A percentile compares a stretch with the other conserved stretches of the same genome.
phyloP scores from a whole-genome alignment of 208 protist species.

The Giardia duodenalis region DNA sequence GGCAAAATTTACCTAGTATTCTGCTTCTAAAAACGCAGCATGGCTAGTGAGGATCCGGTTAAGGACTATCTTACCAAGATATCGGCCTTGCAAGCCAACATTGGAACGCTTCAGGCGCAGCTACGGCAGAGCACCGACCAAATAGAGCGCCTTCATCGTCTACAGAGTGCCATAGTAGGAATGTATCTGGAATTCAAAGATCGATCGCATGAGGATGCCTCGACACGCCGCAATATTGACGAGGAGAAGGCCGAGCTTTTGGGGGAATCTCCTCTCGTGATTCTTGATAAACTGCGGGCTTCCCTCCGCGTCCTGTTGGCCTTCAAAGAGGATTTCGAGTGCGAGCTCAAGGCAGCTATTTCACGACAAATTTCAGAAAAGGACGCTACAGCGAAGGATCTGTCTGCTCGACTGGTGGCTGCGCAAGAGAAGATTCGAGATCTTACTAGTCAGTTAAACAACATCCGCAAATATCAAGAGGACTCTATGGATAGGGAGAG shows the following conservation, averaged over 20 bases:
- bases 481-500: background rate
- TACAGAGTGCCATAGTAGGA: background rate
- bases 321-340: slow-evolving; percentile 20
- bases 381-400: background rate
- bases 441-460: background rate
- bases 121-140: background rate
- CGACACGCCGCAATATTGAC: background rate
- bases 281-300: slow-evolving; percentile 13
- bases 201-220: background rate
- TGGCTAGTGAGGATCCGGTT: no score
- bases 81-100: background rate
- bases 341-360: background rate
- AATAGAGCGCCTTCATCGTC: background rate
- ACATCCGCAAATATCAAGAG: background rate
- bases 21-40: no score
- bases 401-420: background rate
- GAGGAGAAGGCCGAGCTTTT: background rate
- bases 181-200: slow-evolving; percentile 17
- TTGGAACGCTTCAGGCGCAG: background rate
- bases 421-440: background rate
- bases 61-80: background rate
- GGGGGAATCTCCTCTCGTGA: background rate
- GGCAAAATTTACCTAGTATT: no score
- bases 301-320: background rate
- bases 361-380: background rate